phyloP scores from a whole-genome alignment of 441 rosid species.

The Lepidium campestre region DNA sequence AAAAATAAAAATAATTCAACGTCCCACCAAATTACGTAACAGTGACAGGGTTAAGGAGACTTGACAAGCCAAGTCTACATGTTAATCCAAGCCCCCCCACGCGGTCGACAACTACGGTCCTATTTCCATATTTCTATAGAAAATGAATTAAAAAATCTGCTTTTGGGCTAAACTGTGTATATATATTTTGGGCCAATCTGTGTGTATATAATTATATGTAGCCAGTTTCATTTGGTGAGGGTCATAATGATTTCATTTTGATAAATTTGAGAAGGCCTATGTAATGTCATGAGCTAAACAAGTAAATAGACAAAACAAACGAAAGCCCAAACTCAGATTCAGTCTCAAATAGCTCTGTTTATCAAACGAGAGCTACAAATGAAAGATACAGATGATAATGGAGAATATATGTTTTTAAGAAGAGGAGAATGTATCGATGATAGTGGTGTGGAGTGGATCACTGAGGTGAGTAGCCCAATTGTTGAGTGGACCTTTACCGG shows the following conservation, averaged over 20 bases:
- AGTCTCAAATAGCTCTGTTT: neutral
- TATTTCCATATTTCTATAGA: no score
- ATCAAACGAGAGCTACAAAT: neutral
- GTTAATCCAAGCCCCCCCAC: neutral
- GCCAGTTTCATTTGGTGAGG: neutral
- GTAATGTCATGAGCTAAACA: neutral
- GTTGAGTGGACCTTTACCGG: conserved; percentile 72
- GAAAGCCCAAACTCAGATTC: conserved; percentile 6
- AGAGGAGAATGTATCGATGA: conserved; percentile 61
- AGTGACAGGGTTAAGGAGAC: conserved; percentile 2
- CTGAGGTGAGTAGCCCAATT: conserved; percentile 89
- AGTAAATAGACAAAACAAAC: neutral
- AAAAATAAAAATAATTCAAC: neutral
- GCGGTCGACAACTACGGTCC: neutral
- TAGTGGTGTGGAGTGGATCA: conserved; percentile 86
- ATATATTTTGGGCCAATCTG: no score
- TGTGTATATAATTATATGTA: no score
- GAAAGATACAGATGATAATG: neutral
- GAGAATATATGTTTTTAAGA: conserved; percentile 11
- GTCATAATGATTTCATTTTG: neutral
- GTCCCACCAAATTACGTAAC: conserved; percentile 5
- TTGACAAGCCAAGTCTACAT: neutral
- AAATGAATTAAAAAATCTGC: no score
- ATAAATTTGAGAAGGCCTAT: no score
- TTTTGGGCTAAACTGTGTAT: no score